Conservation (phyloP, 192 early-diverging fungal genomes). For the Coemansia sp. region DNA sequence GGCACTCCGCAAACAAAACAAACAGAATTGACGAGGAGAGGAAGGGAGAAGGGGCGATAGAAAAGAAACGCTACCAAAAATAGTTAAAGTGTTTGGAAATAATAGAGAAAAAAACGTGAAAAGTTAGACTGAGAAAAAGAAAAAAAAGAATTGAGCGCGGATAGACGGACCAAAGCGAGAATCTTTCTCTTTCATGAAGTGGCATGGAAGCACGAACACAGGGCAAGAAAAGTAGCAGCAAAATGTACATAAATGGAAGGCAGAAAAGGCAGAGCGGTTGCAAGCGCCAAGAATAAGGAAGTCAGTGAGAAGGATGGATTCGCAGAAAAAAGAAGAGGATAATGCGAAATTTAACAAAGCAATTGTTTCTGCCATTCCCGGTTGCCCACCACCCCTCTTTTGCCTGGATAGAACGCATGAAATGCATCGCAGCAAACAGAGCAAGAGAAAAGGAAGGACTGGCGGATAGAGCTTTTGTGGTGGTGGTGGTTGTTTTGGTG, state of each 20-base stretch:
- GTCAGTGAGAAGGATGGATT: slow-evolving; percentile 30
- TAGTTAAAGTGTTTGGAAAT: neutral
- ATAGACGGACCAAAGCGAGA: slow-evolving; percentile 33
- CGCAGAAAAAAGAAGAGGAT: slow-evolving; percentile 7
- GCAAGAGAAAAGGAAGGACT: neutral
- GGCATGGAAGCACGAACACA: slow-evolving; percentile 24
- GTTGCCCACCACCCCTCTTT: neutral
- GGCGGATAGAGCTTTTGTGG: neutral
- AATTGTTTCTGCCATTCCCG: slow-evolving; percentile 1
- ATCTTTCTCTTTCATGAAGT: slow-evolving; percentile 27
- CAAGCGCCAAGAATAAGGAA: slow-evolving; percentile 45
- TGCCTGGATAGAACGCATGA: neutral
- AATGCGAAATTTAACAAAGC: neutral
- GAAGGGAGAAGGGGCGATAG: slow-evolving; percentile 3
- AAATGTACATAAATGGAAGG: slow-evolving; percentile 6
- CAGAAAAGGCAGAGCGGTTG: slow-evolving; percentile 14
- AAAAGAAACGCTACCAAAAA: neutral
- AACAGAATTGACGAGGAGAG: neutral
- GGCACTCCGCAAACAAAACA: slow-evolving; percentile 6
- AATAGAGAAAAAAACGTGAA: slow-evolving; percentile 6
- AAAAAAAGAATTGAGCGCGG: slow-evolving; percentile 15
- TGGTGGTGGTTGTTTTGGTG: neutral
- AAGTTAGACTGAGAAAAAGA: slow-evolving; percentile 19
- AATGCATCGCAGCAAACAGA: slow-evolving; percentile 5
- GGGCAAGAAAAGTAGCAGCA: neutral